A percentile compares a stretch with the other conserved stretches of the same genome.
phyloP scores from a whole-genome alignment of 176 grass and related monocot genomes.

The Microstegium vimineum region DNA sequence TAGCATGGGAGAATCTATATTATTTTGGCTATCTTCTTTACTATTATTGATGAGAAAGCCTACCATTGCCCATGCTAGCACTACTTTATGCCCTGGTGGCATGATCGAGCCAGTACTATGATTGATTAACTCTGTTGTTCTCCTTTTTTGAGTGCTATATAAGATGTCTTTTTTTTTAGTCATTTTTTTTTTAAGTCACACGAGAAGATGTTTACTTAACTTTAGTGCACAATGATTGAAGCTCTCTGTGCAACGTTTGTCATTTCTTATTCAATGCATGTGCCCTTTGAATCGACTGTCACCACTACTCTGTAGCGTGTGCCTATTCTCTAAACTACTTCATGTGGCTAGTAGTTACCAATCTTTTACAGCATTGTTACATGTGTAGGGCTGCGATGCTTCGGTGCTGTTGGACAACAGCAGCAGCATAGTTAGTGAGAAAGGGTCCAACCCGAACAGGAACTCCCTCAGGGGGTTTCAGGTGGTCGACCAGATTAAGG shows the following conservation, averaged over 20 bases:
- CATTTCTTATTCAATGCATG: constrained; percentile 3
- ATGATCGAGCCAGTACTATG: constrained; percentile 25
- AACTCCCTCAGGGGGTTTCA: constrained; percentile 73
- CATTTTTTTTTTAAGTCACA: not conserved
- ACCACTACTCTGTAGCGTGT: not conserved
- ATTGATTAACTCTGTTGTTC: constrained; percentile 12
- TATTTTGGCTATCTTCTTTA: not conserved
- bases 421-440: constrained; percentile 69
- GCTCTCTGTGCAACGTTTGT: not conserved
- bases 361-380: constrained; percentile 1
- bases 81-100: constrained; percentile 22
- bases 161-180: not conserved
- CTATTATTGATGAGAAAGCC: constrained; percentile 18
- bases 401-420: constrained; percentile 77
- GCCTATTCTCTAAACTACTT: not conserved
- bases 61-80: constrained; percentile 25
- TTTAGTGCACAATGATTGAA: constrained; percentile 32
- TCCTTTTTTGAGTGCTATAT: not conserved
- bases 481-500: constrained; percentile 79
- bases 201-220: not conserved
- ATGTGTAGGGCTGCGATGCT: constrained; percentile 78
- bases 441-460: constrained; percentile 64
- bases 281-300: not conserved
- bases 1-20: constrained; percentile 16
- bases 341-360: not conserved